These are phyloP conservation scores for Talaromyces sp. DNA, from an alignment of 2,329 filamentous ascomycete species.

Conservation along the genomic window DNA sequence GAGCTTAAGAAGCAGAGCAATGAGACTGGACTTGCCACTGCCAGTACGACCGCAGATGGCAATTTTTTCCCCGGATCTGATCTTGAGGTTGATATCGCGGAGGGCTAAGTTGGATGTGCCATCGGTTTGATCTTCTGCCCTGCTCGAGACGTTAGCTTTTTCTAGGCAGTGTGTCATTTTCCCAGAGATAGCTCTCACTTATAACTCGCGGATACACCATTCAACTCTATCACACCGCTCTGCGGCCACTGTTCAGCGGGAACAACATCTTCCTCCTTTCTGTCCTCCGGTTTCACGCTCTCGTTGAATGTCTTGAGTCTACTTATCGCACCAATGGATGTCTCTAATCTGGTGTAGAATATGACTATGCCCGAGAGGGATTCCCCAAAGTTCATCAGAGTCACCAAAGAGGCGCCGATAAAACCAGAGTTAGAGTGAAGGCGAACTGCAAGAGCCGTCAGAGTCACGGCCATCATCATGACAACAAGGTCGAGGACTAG, in stretches of 20 bases:
- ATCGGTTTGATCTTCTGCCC: neutral
- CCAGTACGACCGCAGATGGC: slow-evolving; percentile 42
- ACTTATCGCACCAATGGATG: slow-evolving; percentile 55
- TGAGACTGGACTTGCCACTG: slow-evolving; percentile 37
- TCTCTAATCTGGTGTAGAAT: slow-evolving; percentile 58
- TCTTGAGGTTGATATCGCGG: slow-evolving; percentile 45
- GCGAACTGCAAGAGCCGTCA: slow-evolving; percentile 44
- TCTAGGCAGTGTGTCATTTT: neutral
- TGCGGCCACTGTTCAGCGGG: slow-evolving; percentile 10
- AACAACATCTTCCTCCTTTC: slow-evolving; percentile 6
- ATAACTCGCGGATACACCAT: slow-evolving; percentile 12
- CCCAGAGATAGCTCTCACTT: neutral
- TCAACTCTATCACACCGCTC: slow-evolving; percentile 8
- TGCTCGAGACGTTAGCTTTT: neutral
- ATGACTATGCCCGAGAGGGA: slow-evolving; percentile 38
- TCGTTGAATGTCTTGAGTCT: slow-evolving; percentile 53
- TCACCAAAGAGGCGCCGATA: slow-evolving; percentile 39
- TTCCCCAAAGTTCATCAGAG: slow-evolving; percentile 13
- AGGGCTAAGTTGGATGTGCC: slow-evolving; percentile 36
- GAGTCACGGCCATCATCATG: slow-evolving; percentile 48
- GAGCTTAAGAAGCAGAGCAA: slow-evolving; percentile 8
- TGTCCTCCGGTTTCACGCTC: slow-evolving; percentile 44
- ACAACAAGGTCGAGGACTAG: slow-evolving; percentile 52
- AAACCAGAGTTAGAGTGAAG: slow-evolving; percentile 53
- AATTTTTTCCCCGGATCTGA: slow-evolving; percentile 42